phyloP scores from a whole-genome alignment of 768 basidiomycete species.

The Paxillus ammoniavirescens region DNA sequence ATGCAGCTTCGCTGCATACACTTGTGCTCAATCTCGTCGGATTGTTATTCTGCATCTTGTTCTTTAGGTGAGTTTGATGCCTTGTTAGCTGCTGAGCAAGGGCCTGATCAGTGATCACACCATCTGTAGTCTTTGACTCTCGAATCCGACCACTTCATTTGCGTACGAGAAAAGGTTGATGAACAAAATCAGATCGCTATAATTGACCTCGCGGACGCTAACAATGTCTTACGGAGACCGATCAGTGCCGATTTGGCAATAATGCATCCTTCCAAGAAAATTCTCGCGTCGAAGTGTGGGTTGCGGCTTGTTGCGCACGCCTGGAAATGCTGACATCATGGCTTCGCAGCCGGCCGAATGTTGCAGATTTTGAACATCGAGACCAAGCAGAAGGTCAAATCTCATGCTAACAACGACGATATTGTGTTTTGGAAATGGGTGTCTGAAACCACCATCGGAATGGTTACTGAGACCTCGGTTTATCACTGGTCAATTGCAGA shows the following conservation, averaged over 20 bases:
- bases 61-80: conserved; percentile 18
- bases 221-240: conserved; percentile 92
- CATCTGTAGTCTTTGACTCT: conserved; percentile 79
- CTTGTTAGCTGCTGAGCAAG: background rate
- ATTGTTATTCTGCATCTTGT: background rate
- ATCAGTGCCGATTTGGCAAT: conserved; percentile 99
- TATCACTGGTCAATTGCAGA: conserved; percentile 87
- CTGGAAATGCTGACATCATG: conserved; percentile 7
- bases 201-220: conserved; percentile 95
- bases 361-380: conserved; percentile 98
- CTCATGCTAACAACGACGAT: conserved; percentile 91
- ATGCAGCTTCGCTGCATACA: conserved; percentile 16
- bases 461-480: conserved; percentile 93
- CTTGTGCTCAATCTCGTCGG: conserved; percentile 16
- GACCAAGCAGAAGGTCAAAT: conserved; percentile 96
- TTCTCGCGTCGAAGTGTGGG: conserved; percentile 88
- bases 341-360: conserved; percentile 74
- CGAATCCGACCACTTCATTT: conserved; percentile 98
- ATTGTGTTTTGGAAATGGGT: conserved; percentile 99
- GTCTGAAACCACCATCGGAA: conserved; percentile 83
- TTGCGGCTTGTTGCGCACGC: background rate
- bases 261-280: conserved; percentile 97
- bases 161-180: conserved; percentile 92
- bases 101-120: conserved; percentile 5
- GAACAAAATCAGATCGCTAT: conserved; percentile 99